phyloP scores from a whole-genome alignment of 2,329 filamentous ascomycete species.

The Didymella exigua region DNA sequence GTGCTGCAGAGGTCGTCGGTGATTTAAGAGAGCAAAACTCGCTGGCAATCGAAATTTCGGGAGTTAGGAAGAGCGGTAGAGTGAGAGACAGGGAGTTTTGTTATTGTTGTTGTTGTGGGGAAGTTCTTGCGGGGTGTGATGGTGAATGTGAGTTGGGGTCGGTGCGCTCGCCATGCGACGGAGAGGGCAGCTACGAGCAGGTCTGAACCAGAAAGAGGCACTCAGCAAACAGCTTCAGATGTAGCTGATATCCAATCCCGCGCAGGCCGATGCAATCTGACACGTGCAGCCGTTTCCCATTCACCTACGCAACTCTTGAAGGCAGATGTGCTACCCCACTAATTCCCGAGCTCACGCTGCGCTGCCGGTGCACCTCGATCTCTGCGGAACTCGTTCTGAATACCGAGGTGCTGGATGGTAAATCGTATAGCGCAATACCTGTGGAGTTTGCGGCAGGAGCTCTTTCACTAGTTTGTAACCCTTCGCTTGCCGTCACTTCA shows the following conservation, averaged over 20 bases:
- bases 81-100: background rate
- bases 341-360: constrained; percentile 18
- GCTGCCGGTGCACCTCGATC: constrained; percentile 33
- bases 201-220: background rate
- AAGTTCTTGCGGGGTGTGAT: constrained; percentile 7
- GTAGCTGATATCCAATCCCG: background rate
- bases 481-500: constrained; percentile 1
- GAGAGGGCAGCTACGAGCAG: background rate
- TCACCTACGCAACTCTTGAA: constrained; percentile 15
- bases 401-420: constrained; percentile 67
- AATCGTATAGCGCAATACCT: constrained; percentile 52
- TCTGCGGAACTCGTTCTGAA: constrained; percentile 62
- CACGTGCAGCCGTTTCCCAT: background rate
- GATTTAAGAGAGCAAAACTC: constrained; percentile 1
- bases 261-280: background rate
- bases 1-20: background rate
- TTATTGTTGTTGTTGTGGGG: constrained; percentile 9
- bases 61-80: too few relatives aligned
- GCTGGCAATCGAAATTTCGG: background rate
- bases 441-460: constrained; percentile 8
- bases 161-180: constrained; percentile 9
- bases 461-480: background rate
- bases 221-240: constrained; percentile 1
- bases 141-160: constrained; percentile 7
- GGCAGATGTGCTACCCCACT: constrained; percentile 7